phyloP scores from a whole-genome alignment of 2,329 filamentous ascomycete genomes.

The Ramularia collo-cygni region DNA sequence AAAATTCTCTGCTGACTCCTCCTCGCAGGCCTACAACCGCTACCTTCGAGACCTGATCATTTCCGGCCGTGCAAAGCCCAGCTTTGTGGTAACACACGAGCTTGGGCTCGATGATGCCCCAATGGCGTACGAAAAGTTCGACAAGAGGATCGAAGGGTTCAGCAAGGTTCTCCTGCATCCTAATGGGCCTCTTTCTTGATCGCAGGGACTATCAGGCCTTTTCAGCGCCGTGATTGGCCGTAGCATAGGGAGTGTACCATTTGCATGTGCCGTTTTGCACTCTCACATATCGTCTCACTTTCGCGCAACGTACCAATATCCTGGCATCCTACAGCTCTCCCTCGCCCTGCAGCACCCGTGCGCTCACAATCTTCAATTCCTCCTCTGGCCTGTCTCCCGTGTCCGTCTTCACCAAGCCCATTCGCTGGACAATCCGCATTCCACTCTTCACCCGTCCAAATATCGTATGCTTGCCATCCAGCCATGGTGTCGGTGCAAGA shows the following conservation, averaged over 20 bases:
- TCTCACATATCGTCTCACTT: not conserved
- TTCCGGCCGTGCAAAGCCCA: conserved; percentile 56
- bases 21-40: conserved; percentile 58
- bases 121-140: conserved; percentile 54
- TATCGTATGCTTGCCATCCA: conserved; percentile 95
- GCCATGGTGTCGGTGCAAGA: conserved; percentile 86
- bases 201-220: too few species aligned
- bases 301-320: too few species aligned
- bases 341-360: conserved; percentile 62
- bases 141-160: conserved; percentile 58
- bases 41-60: conserved; percentile 61
- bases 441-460: conserved; percentile 86
- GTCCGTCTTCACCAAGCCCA: conserved; percentile 82
- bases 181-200: conserved; percentile 48
- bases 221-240: not conserved
- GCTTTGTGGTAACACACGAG: conserved; percentile 60
- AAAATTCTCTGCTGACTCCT: too few species aligned
- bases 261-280: too few species aligned
- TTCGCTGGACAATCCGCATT: conserved; percentile 73
- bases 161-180: conserved; percentile 63
- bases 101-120: conserved; percentile 56
- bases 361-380: conserved; percentile 71
- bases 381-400: conserved; percentile 73
- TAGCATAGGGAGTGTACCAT: too few species aligned
- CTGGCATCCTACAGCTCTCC: conserved; percentile 41